Base-by-base conservation (phyloP, 2,329 filamentous ascomycete species). In the Sporothrix euskadiensis region DNA sequence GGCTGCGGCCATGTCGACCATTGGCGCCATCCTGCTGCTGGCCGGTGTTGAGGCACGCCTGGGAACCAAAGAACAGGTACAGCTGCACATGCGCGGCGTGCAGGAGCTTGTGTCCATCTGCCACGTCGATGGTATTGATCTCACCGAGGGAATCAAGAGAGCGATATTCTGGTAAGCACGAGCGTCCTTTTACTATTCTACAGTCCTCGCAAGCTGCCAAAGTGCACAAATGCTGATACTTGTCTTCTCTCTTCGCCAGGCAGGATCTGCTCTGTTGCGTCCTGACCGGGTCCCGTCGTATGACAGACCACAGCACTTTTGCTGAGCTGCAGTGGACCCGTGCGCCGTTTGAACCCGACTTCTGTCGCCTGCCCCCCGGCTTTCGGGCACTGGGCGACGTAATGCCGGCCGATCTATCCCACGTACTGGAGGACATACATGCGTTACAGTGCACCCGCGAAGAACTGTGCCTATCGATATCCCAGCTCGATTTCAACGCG, bases 1-100 rank as follows among this genome's bases (percentile, higher is more conserved):
- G n/a, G 52, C 52, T 56, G 52, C 52, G n/a, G n/a, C 52, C 52
- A 56, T 56, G n/a, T 56, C 52, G n/a, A 56, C 52, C 52, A 56
- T 56, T 56, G 52, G 52, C 52, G 52, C 52, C 52, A 56, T 56
- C 52, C 52, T 56, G 52, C n/a, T 56, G 52, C 52, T 56, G 52
- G 52, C 52, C n/a, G 52, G 52, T 26, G 52, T 56, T n/a, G 52
- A 56, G 52, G 52, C 52, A 30, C 52, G 52, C n/a, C n/a, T 56
- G 8, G 52, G 52, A 12, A 56, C 52, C 22, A 56, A 56, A 26
- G 52, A 56, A 56, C 52, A 56, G 52, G 52, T 56, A 56, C 52
- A 22, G 52, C 52, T 56, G n/a, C 52, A 56, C n/a, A 56, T 56
- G 52, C 52, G 52, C 52, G 52, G 52, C n/a, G 52, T 56, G 52